Base-by-base conservation (phyloP, 805 yeast genomes). In the Saturnispora dispora region DNA sequence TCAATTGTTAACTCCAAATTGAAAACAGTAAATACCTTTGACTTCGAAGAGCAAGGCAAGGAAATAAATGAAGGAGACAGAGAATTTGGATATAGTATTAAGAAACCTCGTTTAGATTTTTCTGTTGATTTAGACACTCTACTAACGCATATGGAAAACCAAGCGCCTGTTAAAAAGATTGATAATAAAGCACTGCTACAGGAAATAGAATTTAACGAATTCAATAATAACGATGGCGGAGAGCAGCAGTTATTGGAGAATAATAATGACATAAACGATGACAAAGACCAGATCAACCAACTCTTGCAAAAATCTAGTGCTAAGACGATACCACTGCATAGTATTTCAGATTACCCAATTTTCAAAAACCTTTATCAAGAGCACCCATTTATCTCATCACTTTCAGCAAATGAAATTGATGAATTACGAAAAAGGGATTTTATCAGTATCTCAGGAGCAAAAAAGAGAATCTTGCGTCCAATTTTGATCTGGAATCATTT, bases 401-500 rank as follows among this genome's bases (percentile, higher is more conserved):
- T 85, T 50, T 67, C 80, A 0, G 69, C 68, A 0, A 79, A 75
- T 37, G 89, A 86, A 47, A 80, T 83, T 1, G 73, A 73, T 1
- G 73, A 71, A 6, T 60, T 83, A 6, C 65, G 93, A 45, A 58
- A 74, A 15, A 60, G 81, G 42, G 89, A 82, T 53, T 83, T 84
- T n/a, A 81, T 88, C 32, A 77, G 77, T 46, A 79, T 87, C 2
- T 66, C 77, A 47, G 95, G 95, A 0, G 55, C 59, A 0, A 63
- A 71, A 40, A 74, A 79, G 41, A 82, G 84, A 1, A 13, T 44
- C 7, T 11, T 49, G 5, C 71, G 73, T 25, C 96, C 97, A 0
- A 78, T 88, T 0, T 60, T 74, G 40, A 77, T 78, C 50, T 91
- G 97, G 95, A 72, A 85, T 3, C 91, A 88, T 55, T 70, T 89